Conservation (phyloP, 192 early-diverging fungal genomes). For the Coemansia sp. region DNA sequence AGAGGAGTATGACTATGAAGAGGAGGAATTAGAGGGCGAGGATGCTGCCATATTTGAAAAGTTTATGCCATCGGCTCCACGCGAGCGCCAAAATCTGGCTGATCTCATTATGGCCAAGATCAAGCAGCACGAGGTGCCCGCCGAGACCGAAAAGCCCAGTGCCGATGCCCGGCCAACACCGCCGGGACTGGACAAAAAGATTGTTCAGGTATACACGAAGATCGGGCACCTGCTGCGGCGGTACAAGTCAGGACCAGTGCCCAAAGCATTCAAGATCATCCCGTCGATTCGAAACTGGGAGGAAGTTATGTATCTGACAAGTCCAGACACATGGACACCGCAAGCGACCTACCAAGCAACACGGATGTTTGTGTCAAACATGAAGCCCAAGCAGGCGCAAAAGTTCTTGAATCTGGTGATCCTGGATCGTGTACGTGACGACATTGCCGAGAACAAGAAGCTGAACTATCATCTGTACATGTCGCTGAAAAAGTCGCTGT, state of each 20-base stretch:
- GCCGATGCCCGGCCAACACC: conserved; percentile 20
- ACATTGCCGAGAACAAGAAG: conserved; percentile 96
- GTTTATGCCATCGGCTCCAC: conserved; percentile 83
- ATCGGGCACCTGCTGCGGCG: conserved; percentile 85
- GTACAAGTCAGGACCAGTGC: conserved; percentile 92
- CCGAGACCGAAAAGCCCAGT: background rate
- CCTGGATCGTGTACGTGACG: conserved; percentile 88
- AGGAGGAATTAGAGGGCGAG: conserved; percentile 70
- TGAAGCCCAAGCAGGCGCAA: conserved; percentile 90
- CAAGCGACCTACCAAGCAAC: conserved; percentile 96
- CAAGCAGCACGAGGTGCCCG: conserved; percentile 61
- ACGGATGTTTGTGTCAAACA: conserved; percentile 94
- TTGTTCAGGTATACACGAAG: conserved; percentile 86
- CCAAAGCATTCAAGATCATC: conserved; percentile 99
- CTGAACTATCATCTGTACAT: conserved; percentile 97
- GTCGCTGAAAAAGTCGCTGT: conserved; percentile 93
- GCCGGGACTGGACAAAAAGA: conserved; percentile 76
- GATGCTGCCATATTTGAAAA: conserved; percentile 85
- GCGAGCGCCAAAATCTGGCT: conserved; percentile 83
- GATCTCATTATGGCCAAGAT: conserved; percentile 98
- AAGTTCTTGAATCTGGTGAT: conserved; percentile 87
- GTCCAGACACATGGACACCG: conserved; percentile 92
- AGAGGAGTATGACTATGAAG: conserved; percentile 68
- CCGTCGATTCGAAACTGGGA: conserved; percentile 96
- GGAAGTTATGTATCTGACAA: conserved; percentile 89